Evolutionary conservation across 257 asterid genomes (phyloP).

Genomic region (Craterostigma plantagineum): DNA sequence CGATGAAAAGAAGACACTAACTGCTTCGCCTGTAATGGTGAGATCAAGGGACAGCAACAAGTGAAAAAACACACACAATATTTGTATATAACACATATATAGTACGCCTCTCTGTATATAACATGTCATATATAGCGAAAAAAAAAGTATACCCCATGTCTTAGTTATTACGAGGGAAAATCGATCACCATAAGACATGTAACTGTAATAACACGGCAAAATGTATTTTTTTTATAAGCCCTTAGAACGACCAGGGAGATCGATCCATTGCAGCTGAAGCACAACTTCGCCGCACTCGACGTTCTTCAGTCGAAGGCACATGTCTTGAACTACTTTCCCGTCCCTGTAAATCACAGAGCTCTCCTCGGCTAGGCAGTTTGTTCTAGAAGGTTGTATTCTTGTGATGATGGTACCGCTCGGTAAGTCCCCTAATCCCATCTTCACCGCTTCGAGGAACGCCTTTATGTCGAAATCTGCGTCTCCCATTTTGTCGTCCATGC

Average conservation of each 20-base stretch:
- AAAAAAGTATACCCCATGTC: no score
- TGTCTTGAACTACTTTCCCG: constrained; percentile 32
- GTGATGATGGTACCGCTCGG: constrained; percentile 39
- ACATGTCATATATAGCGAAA: no score
- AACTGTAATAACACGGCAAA: background rate
- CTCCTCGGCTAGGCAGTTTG: constrained; percentile 45
- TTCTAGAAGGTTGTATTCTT: constrained; percentile 22
- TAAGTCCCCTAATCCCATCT: constrained; percentile 17
- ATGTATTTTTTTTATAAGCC: constrained; percentile 6
- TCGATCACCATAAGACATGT: background rate
- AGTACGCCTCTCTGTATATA: no score
- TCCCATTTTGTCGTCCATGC: constrained; percentile 55
- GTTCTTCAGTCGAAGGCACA: constrained; percentile 40
- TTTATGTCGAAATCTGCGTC: constrained; percentile 36
- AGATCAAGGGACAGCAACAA: no score
- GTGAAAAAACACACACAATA: no score
- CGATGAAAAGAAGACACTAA: background rate
- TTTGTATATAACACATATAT: no score
- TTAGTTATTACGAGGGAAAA: background rate
- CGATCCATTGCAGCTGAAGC: constrained; percentile 54
- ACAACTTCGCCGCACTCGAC: constrained; percentile 67
- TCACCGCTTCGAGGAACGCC: constrained; percentile 31
- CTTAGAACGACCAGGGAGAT: constrained; percentile 30
- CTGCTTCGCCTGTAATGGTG: no score
- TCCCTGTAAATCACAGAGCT: constrained; percentile 34